Percentiles rank a stretch among this genome's conserved stretches.
Evolutionary conservation across 441 rosid species (phyloP).

Genomic region (Kokia cookei): DNA sequence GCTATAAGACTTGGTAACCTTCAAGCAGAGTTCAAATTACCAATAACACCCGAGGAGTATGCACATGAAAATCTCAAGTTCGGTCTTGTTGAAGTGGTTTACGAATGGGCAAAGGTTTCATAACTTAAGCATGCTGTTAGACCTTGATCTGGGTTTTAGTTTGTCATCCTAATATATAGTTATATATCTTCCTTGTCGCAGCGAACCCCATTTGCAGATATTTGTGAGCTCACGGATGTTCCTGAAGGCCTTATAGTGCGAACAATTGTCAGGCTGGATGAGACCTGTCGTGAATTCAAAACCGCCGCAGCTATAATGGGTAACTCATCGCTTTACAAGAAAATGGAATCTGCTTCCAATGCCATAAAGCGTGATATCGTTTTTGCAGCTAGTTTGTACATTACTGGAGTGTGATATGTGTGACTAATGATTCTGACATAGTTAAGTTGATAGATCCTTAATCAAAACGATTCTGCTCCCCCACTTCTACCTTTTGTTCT

Average conservation of each 20-base stretch:
- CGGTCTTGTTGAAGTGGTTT: slow-evolving; percentile 91
- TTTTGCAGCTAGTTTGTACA: slow-evolving; percentile 91
- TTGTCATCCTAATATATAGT: slow-evolving; percentile 1
- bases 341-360: slow-evolving; percentile 87
- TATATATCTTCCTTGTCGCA: slow-evolving; percentile 18
- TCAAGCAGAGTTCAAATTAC: slow-evolving; percentile 49
- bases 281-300: slow-evolving; percentile 91
- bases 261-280: slow-evolving; percentile 87
- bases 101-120: slow-evolving; percentile 97
- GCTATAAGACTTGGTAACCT: slow-evolving; percentile 83
- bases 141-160: not conserved
- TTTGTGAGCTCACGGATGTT: slow-evolving; percentile 85
- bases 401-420: slow-evolving; percentile 57
- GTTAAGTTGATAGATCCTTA: not conserved
- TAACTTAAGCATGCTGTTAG: not conserved
- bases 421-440: not conserved
- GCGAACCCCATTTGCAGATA: slow-evolving; percentile 97
- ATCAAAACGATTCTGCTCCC: not conserved
- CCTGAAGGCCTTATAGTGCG: slow-evolving; percentile 96
- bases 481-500: not conserved
- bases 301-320: slow-evolving; percentile 96
- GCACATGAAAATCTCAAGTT: slow-evolving; percentile 85
- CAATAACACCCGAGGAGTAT: slow-evolving; percentile 67
- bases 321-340: slow-evolving; percentile 78
- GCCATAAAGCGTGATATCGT: slow-evolving; percentile 92